A percentile compares a stretch with the other conserved stretches of the same genome.
phyloP scores from a whole-genome alignment of 192 early-diverging fungal genomes.

The Mortierella hygrophila region DNA sequence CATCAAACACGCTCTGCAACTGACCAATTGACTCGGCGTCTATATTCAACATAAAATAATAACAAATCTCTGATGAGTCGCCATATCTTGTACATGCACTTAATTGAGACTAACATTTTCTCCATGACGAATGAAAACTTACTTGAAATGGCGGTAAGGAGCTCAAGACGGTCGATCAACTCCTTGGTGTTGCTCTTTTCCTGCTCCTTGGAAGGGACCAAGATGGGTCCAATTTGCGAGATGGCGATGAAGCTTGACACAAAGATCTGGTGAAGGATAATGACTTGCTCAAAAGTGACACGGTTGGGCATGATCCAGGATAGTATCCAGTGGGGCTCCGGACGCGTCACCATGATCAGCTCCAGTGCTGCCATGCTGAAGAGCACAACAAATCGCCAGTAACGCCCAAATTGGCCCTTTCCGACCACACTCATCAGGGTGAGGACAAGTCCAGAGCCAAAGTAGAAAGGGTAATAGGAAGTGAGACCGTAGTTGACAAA shows the following conservation, averaged over 20 bases:
- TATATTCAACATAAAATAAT: neutral
- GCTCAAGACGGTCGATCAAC: slow-evolving; percentile 36
- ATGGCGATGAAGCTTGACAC: slow-evolving; percentile 61
- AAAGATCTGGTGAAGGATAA: slow-evolving; percentile 59
- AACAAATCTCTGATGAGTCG: neutral
- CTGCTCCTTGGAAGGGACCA: slow-evolving; percentile 54
- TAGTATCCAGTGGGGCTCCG: slow-evolving; percentile 24
- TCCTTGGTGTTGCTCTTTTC: slow-evolving; percentile 42
- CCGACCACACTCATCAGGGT: slow-evolving; percentile 59
- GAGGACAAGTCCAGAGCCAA: slow-evolving; percentile 55
- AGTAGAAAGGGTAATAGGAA: slow-evolving; percentile 51
- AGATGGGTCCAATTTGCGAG: slow-evolving; percentile 61
- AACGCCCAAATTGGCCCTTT: slow-evolving; percentile 63
- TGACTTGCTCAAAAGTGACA: slow-evolving; percentile 58
- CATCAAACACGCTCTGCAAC: slow-evolving; percentile 52
- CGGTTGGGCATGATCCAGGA: slow-evolving; percentile 48
- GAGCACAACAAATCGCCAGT: slow-evolving; percentile 61
- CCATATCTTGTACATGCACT: neutral
- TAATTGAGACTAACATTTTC: neutral
- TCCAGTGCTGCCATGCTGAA: slow-evolving; percentile 60
- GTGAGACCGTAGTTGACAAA: slow-evolving; percentile 24
- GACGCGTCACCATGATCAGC: slow-evolving; percentile 55
- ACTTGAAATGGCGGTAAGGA: slow-evolving; percentile 55
- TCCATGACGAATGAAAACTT: neutral
- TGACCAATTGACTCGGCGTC: slow-evolving; percentile 49